Base-by-base conservation (phyloP, 148 eudicot species). In the Heliamphora exappendiculata region DNA sequence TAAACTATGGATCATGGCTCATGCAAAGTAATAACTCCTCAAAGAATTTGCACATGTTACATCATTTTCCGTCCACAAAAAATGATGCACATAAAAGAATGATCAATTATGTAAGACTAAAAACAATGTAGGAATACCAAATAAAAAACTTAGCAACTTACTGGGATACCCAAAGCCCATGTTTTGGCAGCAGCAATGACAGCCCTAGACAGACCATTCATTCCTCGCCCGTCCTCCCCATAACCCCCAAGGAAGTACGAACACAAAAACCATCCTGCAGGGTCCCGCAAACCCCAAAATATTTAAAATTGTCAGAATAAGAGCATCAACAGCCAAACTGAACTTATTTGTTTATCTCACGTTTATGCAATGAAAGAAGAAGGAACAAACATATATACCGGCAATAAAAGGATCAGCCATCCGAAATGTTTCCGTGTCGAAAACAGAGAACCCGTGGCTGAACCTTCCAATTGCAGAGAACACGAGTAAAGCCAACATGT, bases 341-440 rank as follows among this genome's bases (percentile, higher is more conserved):
- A n/a, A 39, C 16, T 54, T 31, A 26, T 7, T 31, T 39, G 26
- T 67, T 22, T 14, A 9, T 19, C 44, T 20, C 67, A 22, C 34
- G 71, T 13, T 20, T 29, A 66, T 16, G 67, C 9, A 67, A 65
- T 9, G 42, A 34, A 57, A 45, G 10, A 3, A 3, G 8, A 73
- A 19, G 26, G 9, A 22, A 62, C 74, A 28, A 55, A 3, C 54
- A 66, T 12, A 67, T 80, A 74, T 82, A 94, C 99, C 98, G 51
- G 99, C 98, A 73, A 93, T 82, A 72, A 95, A 95, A 75, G 99
- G 99, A 73, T 95, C 99, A 39, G 94, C 99, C 19, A 91, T 95
- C 51, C 85, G 87, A 67, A 95, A 79, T 16, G 99, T 95, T 78
- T 91, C 97, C 0, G 79, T 28, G 74, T 95, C 91, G 28, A 95